Evolutionary conservation across 305 asterid species (phyloP).

Genomic region (Petunia hybrid): DNA sequence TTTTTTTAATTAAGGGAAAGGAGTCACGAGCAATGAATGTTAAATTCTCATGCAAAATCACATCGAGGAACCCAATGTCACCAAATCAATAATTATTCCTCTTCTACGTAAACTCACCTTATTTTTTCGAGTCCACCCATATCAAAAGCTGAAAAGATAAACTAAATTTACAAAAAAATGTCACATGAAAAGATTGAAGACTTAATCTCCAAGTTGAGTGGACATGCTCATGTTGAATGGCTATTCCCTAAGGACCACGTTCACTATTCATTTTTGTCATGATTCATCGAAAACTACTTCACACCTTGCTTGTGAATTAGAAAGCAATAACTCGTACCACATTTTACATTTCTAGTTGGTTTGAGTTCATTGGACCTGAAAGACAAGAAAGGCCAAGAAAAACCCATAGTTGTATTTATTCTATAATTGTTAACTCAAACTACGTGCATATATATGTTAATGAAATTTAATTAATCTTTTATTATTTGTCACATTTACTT

Average conservation of each 20-base stretch:
- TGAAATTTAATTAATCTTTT: no score
- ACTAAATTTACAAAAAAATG: not conserved
- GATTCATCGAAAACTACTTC: conserved; percentile 7
- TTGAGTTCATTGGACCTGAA: not conserved
- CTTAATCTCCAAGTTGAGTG: conserved; percentile 27
- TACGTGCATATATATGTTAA: not conserved
- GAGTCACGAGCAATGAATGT: not conserved
- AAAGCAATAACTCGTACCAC: conserved; percentile 10
- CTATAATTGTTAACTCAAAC: not conserved
- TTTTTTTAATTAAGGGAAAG: not conserved
- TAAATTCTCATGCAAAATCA: not conserved
- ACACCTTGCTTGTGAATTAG: conserved; percentile 11
- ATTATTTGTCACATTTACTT: not conserved
- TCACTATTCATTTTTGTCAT: conserved; percentile 12
- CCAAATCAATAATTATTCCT: not conserved
- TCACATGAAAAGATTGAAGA: not conserved
- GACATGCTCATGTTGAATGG: not conserved
- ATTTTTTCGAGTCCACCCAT: not conserved
- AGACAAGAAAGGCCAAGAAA: not conserved
- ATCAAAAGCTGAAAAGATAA: not conserved
- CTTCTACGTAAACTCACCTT: not conserved
- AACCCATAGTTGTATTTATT: not conserved
- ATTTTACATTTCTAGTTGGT: conserved; percentile 15
- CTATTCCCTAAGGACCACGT: not conserved
- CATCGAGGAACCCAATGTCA: not conserved